Evolutionary conservation across 176 grass and related monocot species (phyloP), one percentile per base, ranked within the genome.

Genomic region (Puya raimondii): DNA sequence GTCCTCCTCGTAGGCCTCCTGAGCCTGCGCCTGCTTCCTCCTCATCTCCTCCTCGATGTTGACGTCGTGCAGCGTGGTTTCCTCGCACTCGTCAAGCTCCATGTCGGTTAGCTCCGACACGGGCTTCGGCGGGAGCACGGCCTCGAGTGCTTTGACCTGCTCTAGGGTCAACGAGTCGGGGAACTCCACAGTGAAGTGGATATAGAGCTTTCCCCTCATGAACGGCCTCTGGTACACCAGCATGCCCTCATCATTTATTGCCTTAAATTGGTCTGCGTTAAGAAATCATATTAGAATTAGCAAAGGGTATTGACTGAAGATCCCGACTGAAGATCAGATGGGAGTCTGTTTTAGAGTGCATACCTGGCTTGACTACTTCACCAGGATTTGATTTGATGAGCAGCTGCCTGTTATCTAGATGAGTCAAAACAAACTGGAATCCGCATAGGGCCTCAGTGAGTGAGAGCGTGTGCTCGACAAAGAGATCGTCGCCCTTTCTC

Each of bases 401-500:
- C 1, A 76, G 16, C 23, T 76, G 23, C 64, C 64, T 21, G 50
- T 76, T 67, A 67, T 68, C 64, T 21, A 68, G 16, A 29, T 90
- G 87, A 4, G 87, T 77, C 0, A 90, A 25, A 49, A 82, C 87
- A 80, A 80, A 90, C 21, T 90, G 87, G 69, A 90, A 90, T 42
- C 87, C 83, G 0, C 87, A 90, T 0, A 90, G 72, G 5, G 87
- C 80, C 29, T 90, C 87, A 0, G 87, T 80, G 9, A 90, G 76
- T 53, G 57, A 73, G 16, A 90, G 72, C 1, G 83, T 90, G 76
- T 90, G 79, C 64, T 90, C 87, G 1, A 0, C 73, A 82, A 50
- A 90, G 79, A 90, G 79, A 25, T 90, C 87, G 7, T 85, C 87
- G 0, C 72, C 83, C 87, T 90, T 90, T 49, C 87, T 57, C 83